Base-by-base conservation (phyloP, 306 rosid species). In the Elaeagnus macrophylla region DNA sequence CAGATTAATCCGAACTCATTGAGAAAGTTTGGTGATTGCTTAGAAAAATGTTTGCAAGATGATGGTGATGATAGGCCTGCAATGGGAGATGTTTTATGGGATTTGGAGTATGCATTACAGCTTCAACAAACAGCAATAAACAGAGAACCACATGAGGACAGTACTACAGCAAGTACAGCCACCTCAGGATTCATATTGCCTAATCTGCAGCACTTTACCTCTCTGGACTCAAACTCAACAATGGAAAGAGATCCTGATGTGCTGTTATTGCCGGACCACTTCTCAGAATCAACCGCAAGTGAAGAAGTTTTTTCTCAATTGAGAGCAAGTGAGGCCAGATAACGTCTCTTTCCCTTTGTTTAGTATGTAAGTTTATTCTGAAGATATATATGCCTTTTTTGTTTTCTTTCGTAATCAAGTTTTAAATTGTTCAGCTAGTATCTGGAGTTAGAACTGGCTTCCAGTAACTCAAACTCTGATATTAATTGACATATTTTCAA, bases 41-140 rank as follows among this genome's bases (percentile, higher is more conserved):
- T 53, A 9, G 80, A 70, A 65, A 79, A 70, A 55, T 79, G 89
- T 51, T 56, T 73, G 71, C 68, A 67, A 32, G 71, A 70, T 0
- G 72, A 74, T 32, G 59, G 72, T 17, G 19, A 10, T n/a, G 72
- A 76, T 42, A 51, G 83, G 73, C 81, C 82, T 5, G 41, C 71
- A 45, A 79, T 82, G 85, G 64, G 37, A 1, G 78, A 82, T 63
- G 85, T 82, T 36, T 37, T 69, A 9, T 78, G 89, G 89, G 84
- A 78, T 55, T 59, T 78, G 61, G 84, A 78, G 61, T 78, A 75
- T 47, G 65, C 80, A 5, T 60, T 75, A 46, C 82, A 71, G 75
- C 85, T 82, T 59, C 80, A 82, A 53, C 78, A 67, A 59, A 70
- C 59, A 1, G 37, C 74, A 43, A 64, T 7, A 46, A 50, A 15